phyloP scores from a whole-genome alignment of 2,329 filamentous ascomycete species.

The Fusarium decemcellulare region DNA sequence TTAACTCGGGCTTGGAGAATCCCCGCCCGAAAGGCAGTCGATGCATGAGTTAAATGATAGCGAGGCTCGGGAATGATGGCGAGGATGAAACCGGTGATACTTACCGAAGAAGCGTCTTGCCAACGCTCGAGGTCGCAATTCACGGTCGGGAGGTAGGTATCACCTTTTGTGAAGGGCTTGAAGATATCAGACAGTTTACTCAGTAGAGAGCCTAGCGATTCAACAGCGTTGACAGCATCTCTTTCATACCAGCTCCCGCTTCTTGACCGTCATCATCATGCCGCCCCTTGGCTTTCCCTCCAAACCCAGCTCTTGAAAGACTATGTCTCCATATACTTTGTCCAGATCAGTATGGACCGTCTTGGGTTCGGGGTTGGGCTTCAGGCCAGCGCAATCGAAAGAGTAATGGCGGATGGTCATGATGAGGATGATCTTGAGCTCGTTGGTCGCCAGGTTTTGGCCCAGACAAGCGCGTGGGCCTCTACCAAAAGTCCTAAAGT shows the following conservation, averaged over 20 bases:
- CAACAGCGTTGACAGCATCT: neutral
- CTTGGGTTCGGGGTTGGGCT: constrained; percentile 23
- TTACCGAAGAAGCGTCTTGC: no score
- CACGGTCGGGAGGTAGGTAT: no score
- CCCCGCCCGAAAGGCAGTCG: no score
- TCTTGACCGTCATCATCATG: constrained; percentile 44
- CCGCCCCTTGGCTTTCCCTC: constrained; percentile 38
- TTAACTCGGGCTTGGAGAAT: no score
- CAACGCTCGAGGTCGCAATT: no score
- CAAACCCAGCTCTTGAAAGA: constrained; percentile 40
- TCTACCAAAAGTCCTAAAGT: constrained; percentile 53
- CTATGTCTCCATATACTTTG: constrained; percentile 38
- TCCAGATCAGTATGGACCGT: constrained; percentile 44
- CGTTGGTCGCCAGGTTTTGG: constrained; percentile 52
- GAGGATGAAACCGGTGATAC: no score
- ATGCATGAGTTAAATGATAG: no score
- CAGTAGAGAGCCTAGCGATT: neutral
- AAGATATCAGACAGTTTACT: no score
- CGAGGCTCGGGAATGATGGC: no score
- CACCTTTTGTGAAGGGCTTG: no score
- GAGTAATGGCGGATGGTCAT: constrained; percentile 42
- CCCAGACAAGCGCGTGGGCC: constrained; percentile 55
- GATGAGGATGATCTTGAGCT: constrained; percentile 49
- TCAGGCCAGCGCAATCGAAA: constrained; percentile 41
- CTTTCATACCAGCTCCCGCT: neutral